A percentile compares a stretch with the other conserved stretches of the same genome.
These are phyloP conservation scores for Dichotomopilus funicola DNA, from an alignment of 2,329 filamentous ascomycete genomes.

Conservation along the genomic window DNA sequence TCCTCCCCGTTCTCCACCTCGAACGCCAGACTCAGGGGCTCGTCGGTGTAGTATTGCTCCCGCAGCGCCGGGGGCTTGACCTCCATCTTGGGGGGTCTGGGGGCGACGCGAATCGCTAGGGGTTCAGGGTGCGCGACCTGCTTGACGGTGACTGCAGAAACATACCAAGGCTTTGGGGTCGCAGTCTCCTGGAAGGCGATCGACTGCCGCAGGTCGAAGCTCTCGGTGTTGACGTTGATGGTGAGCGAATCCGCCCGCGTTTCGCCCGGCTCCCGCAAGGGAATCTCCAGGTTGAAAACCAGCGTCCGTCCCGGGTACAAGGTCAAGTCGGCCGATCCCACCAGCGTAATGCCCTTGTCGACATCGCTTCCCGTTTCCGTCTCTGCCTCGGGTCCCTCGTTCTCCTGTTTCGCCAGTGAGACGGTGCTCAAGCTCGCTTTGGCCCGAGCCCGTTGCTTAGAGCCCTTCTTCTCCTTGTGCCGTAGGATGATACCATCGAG, in stretches of 20 bases:
- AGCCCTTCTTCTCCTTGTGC: slow-evolving; percentile 30
- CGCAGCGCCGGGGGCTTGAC: slow-evolving; percentile 57
- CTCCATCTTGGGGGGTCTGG: slow-evolving; percentile 87
- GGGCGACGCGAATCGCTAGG: slow-evolving; percentile 63
- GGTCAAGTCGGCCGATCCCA: slow-evolving; percentile 55
- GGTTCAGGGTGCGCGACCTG: slow-evolving; percentile 44
- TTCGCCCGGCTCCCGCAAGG: slow-evolving; percentile 76
- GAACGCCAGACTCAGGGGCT: slow-evolving; percentile 62
- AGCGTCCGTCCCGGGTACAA: slow-evolving; percentile 61
- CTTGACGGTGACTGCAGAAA: slow-evolving; percentile 37
- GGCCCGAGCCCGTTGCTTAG: slow-evolving; percentile 10
- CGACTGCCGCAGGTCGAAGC: slow-evolving; percentile 62
- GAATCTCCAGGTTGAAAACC: slow-evolving; percentile 64
- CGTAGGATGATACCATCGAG: slow-evolving; percentile 49
- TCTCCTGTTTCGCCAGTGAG: slow-evolving; percentile 19
- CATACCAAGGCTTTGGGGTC: slow-evolving; percentile 45
- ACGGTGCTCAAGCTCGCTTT: slow-evolving; percentile 26
- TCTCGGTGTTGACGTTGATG: slow-evolving; percentile 55
- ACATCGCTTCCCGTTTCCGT: slow-evolving; percentile 24
- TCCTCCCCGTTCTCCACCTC: slow-evolving; percentile 78
- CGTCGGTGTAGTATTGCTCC: slow-evolving; percentile 79
- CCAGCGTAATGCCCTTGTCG: slow-evolving; percentile 11
- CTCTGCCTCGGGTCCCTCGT: slow-evolving; percentile 24
- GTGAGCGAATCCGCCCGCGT: slow-evolving; percentile 59
- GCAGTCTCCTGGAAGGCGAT: slow-evolving; percentile 43